These are phyloP conservation scores for Pharnaceum exiguum DNA, from an alignment of 148 eudicot species.

Conservation along the genomic window DNA sequence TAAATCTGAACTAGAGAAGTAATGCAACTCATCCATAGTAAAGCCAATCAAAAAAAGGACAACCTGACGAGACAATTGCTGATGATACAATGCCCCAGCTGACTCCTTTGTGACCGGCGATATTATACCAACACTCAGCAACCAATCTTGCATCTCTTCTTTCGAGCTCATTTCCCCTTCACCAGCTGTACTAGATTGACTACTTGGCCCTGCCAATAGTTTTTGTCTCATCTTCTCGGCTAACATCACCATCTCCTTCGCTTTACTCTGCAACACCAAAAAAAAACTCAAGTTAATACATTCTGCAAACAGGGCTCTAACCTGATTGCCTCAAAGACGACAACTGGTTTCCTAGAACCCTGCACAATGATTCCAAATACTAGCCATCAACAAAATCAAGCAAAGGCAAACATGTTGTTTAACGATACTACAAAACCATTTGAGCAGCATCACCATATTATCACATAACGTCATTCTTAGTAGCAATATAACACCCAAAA, in stretches of 20 bases:
- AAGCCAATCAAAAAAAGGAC: slow-evolving; percentile 18
- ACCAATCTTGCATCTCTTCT: slow-evolving; percentile 96
- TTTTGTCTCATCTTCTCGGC: slow-evolving; percentile 95
- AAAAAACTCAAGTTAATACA: background rate
- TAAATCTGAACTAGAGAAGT: too few species aligned
- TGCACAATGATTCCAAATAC: too few species aligned
- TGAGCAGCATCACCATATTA: too few species aligned
- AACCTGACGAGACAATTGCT: slow-evolving; percentile 98
- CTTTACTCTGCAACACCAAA: slow-evolving; percentile 62
- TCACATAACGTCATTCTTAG: too few species aligned
- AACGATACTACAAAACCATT: too few species aligned
- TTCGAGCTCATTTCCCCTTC: slow-evolving; percentile 89
- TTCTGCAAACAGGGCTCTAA: too few species aligned
- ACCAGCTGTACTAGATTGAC: slow-evolving; percentile 39
- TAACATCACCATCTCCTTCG: slow-evolving; percentile 95
- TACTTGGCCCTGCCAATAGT: slow-evolving; percentile 67
- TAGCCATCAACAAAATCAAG: too few species aligned
- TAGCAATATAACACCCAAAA: too few species aligned
- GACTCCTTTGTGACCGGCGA: slow-evolving; percentile 99
- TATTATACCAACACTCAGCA: slow-evolving; percentile 91
- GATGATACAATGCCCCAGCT: slow-evolving; percentile 97
- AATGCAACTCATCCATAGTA: background rate
- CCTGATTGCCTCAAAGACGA: too few species aligned
- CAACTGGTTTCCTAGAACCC: too few species aligned
- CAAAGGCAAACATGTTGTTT: too few species aligned